Evolutionary conservation across 768 basidiomycete genomes (phyloP).

Genomic region (Leccinellum albellum): DNA sequence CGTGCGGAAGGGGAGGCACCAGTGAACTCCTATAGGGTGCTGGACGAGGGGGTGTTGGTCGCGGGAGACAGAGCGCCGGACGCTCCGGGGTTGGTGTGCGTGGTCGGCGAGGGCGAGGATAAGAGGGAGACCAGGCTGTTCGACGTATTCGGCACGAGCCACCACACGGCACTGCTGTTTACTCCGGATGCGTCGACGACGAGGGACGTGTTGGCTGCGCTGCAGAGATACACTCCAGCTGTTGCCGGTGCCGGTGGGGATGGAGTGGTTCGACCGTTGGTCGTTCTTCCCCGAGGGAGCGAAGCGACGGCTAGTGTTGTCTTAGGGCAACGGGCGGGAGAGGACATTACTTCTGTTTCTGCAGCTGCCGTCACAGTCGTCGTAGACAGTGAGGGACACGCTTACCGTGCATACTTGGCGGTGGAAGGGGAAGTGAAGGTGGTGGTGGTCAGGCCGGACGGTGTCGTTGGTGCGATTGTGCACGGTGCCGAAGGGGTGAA

Average conservation of each 20-base stretch:
- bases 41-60: conserved; percentile 26
- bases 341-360: background rate
- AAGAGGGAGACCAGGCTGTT: conserved; percentile 17
- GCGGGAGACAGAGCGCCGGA: conserved; percentile 48
- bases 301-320: no score
- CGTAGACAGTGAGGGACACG: background rate
- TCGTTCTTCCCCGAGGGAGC: background rate
- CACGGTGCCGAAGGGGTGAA: background rate
- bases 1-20: conserved; percentile 1
- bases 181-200: background rate
- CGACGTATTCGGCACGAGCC: conserved; percentile 15
- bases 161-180: background rate
- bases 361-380: background rate
- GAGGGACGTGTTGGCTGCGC: background rate
- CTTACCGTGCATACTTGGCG: background rate
- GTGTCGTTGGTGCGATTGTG: conserved; percentile 29
- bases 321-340: no score
- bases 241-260: background rate
- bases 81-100: conserved; percentile 33
- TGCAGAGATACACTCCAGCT: background rate
- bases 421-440: background rate
- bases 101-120: background rate
- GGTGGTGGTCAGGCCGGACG: conserved; percentile 7
- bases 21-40: conserved; percentile 9
- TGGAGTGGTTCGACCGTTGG: background rate